These are phyloP conservation scores for Schwanniomyces occidentalis DNA, from an alignment of 805 yeast genomes.

Conservation along the genomic window DNA sequence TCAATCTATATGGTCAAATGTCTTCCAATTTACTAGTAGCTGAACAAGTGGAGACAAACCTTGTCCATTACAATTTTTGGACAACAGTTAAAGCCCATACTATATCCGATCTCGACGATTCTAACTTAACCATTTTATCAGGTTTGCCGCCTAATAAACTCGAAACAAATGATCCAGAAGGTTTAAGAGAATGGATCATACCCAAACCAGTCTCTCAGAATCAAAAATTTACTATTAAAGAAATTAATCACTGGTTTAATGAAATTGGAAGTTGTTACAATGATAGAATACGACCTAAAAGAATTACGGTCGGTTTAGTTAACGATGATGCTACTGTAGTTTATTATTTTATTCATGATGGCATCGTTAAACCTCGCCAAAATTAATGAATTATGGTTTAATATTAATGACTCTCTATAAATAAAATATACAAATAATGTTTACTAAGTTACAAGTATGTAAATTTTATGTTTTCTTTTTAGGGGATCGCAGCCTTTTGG, in stretches of 20 bases:
- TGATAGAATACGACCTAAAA: slow-evolving; percentile 30
- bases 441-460: no score
- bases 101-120: slow-evolving; percentile 5
- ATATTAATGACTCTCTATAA: no score
- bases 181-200: slow-evolving; percentile 40
- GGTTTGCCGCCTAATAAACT: slow-evolving; percentile 34
- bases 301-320: slow-evolving; percentile 55
- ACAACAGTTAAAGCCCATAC: slow-evolving; percentile 26
- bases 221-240: slow-evolving; percentile 31
- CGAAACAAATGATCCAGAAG: slow-evolving; percentile 20
- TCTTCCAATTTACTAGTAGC: slow-evolving; percentile 1
- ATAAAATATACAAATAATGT: no score
- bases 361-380: slow-evolving; percentile 62
- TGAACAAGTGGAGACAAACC: slow-evolving; percentile 40
- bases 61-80: slow-evolving; percentile 50
- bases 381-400: no score
- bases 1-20: no score
- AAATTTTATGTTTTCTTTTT: no score
- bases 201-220: slow-evolving; percentile 29
- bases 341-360: slow-evolving; percentile 68
- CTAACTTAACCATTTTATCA: slow-evolving; percentile 15
- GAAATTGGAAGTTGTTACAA: slow-evolving; percentile 16
- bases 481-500: no score
- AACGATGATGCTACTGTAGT: slow-evolving; percentile 70
- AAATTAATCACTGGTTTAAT: slow-evolving; percentile 42